phyloP scores from a whole-genome alignment of 2,329 filamentous ascomycete species.

The Lasiodiplodia citricola region DNA sequence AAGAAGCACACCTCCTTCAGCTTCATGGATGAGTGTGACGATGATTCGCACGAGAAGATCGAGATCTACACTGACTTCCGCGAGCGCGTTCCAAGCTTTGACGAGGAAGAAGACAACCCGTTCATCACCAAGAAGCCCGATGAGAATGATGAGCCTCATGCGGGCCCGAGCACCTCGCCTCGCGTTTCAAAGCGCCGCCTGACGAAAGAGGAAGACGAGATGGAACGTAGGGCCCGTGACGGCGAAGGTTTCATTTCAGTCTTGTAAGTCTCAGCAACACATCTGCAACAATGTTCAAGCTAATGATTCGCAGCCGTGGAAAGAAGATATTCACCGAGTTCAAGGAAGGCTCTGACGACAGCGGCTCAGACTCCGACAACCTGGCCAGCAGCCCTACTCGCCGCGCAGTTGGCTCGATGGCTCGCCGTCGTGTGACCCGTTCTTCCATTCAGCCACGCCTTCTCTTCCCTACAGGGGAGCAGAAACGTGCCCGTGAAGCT shows the following conservation, averaged over 20 bases:
- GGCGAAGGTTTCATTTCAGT: constrained; percentile 76
- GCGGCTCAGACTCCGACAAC: not conserved
- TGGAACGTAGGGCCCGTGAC: constrained; percentile 68
- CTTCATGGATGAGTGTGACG: constrained; percentile 56
- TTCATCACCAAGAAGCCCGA: constrained; percentile 64
- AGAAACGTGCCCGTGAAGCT: constrained; percentile 49
- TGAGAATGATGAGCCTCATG: constrained; percentile 48
- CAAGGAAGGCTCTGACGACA: constrained; percentile 19
- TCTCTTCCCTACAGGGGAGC: constrained; percentile 66
- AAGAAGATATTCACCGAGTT: constrained; percentile 79
- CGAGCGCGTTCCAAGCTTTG: constrained; percentile 72
- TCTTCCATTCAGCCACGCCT: constrained; percentile 74
- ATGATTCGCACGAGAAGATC: constrained; percentile 59
- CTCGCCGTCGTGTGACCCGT: constrained; percentile 63
- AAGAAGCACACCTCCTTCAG: constrained; percentile 58
- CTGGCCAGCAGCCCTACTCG: constrained; percentile 8
- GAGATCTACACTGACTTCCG: constrained; percentile 80
- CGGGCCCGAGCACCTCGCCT: not conserved
- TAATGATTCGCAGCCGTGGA: constrained; percentile 66
- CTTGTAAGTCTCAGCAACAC: constrained; percentile 67
- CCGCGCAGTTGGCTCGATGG: constrained; percentile 24
- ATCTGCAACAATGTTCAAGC: not conserved
- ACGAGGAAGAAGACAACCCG: constrained; percentile 71
- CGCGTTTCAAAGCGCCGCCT: constrained; percentile 51
- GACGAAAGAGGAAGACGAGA: constrained; percentile 62